phyloP scores from a whole-genome alignment of 2,329 filamentous ascomycete genomes.

The Aspergillus brasiliensis region DNA sequence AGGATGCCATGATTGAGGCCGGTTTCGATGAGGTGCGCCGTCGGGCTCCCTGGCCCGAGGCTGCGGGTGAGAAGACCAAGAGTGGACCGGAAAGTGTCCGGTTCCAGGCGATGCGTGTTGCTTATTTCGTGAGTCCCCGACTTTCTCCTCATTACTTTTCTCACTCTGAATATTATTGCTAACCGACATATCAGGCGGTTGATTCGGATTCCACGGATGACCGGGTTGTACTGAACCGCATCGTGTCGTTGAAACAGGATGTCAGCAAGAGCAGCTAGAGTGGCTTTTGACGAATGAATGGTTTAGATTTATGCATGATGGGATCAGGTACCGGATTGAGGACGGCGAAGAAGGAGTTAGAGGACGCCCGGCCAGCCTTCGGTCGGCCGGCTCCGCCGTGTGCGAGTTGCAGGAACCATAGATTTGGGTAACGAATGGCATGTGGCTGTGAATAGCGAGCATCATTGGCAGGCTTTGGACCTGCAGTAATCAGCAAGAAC shows the following conservation, averaged over 20 bases:
- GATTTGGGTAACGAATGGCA: not conserved
- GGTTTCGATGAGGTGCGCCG: conserved; percentile 77
- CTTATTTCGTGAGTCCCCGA: conserved; percentile 43
- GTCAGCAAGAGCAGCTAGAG: conserved; percentile 14
- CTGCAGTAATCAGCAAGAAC: too few species aligned
- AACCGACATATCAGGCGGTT: conserved; percentile 41
- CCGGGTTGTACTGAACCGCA: conserved; percentile 85
- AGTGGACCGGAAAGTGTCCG: conserved; percentile 73
- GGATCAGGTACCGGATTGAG: not conserved
- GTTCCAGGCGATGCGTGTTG: conserved; percentile 89
- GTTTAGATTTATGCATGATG: not conserved
- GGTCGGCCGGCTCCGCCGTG: too few species aligned
- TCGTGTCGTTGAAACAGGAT: conserved; percentile 82
- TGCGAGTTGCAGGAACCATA: too few species aligned
- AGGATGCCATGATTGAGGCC: conserved; percentile 75
- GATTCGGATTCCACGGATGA: conserved; percentile 78
- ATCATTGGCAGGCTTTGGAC: too few species aligned
- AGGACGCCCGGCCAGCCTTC: too few species aligned
- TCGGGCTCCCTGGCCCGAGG: conserved; percentile 79
- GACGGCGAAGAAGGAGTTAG: too few species aligned
- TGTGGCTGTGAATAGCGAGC: not conserved
- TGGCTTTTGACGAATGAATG: not conserved
- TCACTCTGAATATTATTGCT: conserved; percentile 30
- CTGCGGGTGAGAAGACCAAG: conserved; percentile 58
- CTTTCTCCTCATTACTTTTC: not conserved